These are phyloP conservation scores for Sordariomycetes sp. DNA, from an alignment of 2,329 filamentous ascomycete genomes.

Conservation along the genomic window DNA sequence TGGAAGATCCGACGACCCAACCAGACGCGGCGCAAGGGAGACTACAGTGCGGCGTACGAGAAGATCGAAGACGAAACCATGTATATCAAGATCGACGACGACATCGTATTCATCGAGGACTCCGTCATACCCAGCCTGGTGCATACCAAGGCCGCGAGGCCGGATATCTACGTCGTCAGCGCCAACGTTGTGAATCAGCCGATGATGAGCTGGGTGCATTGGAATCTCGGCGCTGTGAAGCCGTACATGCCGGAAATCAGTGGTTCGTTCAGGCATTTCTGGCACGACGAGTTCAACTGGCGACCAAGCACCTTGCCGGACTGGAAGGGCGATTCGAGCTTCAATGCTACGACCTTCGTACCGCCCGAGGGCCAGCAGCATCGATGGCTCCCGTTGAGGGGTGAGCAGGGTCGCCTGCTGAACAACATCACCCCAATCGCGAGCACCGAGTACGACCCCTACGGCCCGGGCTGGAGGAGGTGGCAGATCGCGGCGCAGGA, in stretches of 20 bases:
- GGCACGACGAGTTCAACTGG: slow-evolving; percentile 21
- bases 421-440: slow-evolving; percentile 34
- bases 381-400: slow-evolving; percentile 37
- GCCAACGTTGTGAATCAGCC: slow-evolving; percentile 50
- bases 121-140: slow-evolving; percentile 40
- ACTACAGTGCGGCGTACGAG: too few species aligned
- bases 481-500: slow-evolving; percentile 42
- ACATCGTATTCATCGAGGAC: slow-evolving; percentile 27
- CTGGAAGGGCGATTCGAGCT: slow-evolving; percentile 19
- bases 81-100: too few species aligned
- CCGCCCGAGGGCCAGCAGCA: slow-evolving; percentile 29
- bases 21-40: too few species aligned
- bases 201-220: slow-evolving; percentile 43
- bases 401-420: slow-evolving; percentile 22
- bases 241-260: slow-evolving; percentile 42
- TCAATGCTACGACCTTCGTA: slow-evolving; percentile 20
- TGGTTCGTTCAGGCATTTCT: slow-evolving; percentile 3
- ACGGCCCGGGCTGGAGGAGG: slow-evolving; percentile 31
- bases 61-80: too few species aligned
- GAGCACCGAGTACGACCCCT: slow-evolving; percentile 34
- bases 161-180: slow-evolving; percentile 40
- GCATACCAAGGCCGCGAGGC: slow-evolving; percentile 39
- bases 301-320: slow-evolving; percentile 25
- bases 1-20: too few species aligned
- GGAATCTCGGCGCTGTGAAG: slow-evolving; percentile 39